phyloP scores from a whole-genome alignment of 352 stramenopile genomes.

The Halophytophthora polymorphica region DNA sequence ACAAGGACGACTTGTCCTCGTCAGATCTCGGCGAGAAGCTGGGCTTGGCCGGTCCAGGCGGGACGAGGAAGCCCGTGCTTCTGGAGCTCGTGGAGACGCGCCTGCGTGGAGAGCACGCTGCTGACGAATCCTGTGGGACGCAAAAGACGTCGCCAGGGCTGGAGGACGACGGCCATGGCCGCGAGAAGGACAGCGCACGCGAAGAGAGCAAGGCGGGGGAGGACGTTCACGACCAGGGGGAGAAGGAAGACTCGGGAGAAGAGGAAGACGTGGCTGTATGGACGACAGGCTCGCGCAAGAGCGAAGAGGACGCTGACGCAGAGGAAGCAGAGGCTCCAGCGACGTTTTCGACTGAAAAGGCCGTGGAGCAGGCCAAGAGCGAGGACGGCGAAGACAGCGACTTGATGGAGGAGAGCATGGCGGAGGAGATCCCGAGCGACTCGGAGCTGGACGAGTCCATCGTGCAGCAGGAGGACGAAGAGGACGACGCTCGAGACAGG shows the following conservation, averaged over 20 bases:
- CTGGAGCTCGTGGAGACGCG: slow-evolving; percentile 29
- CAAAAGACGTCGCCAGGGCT: neutral
- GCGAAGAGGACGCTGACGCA: slow-evolving; percentile 4
- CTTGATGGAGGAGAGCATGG: slow-evolving; percentile 47
- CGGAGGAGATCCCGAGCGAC: slow-evolving; percentile 48
- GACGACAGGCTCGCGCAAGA: slow-evolving; percentile 5
- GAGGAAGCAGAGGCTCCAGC: neutral
- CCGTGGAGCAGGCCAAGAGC: slow-evolving; percentile 2
- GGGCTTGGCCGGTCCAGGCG: slow-evolving; percentile 2
- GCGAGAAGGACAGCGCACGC: too few species aligned
- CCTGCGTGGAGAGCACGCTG: slow-evolving; percentile 1
- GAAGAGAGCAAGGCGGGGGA: too few species aligned
- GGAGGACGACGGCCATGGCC: too few species aligned
- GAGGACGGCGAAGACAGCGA: slow-evolving; percentile 25
- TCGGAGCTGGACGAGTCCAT: slow-evolving; percentile 64
- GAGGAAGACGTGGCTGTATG: neutral
- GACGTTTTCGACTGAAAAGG: slow-evolving; percentile 1
- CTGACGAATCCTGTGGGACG: neutral
- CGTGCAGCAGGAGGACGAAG: slow-evolving; percentile 8
- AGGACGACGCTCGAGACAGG: slow-evolving; percentile 14
- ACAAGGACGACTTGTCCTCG: slow-evolving; percentile 3
- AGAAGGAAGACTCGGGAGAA: slow-evolving; percentile 1
- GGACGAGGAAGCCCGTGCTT: slow-evolving; percentile 16
- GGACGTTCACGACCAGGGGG: slow-evolving; percentile 3
- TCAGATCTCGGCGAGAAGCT: slow-evolving; percentile 20